These are phyloP conservation scores for Neoboletus brunneissimus DNA, from an alignment of 768 basidiomycete genomes.

Conservation along the genomic window DNA sequence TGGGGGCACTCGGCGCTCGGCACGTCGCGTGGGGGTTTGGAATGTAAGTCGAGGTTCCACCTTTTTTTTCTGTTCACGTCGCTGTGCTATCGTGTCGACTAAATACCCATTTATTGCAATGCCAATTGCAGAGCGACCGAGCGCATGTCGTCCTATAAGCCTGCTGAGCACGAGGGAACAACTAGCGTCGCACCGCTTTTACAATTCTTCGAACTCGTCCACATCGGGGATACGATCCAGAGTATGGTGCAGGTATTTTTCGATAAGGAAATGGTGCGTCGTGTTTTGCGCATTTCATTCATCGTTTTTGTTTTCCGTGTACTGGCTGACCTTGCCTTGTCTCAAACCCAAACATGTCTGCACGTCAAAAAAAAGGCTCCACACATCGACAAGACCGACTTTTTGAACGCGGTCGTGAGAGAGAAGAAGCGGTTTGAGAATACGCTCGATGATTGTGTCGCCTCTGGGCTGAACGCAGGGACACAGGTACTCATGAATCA, in stretches of 20 bases:
- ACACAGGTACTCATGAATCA: constrained; percentile 96
- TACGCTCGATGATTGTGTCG: constrained; percentile 88
- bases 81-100: not conserved
- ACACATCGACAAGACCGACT: constrained; percentile 92
- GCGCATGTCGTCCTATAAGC: constrained; percentile 87
- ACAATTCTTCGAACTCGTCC: constrained; percentile 97
- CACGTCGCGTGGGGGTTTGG: constrained; percentile 83
- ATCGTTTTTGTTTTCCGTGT: not conserved
- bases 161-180: constrained; percentile 79
- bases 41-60: constrained; percentile 43
- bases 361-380: constrained; percentile 47
- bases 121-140: constrained; percentile 64
- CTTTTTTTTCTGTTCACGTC: not conserved
- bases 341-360: not conserved
- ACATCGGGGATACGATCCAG: constrained; percentile 95
- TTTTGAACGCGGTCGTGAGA: constrained; percentile 86
- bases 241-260: constrained; percentile 98
- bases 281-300: not conserved
- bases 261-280: constrained; percentile 85
- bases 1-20: constrained; percentile 71
- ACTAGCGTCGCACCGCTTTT: constrained; percentile 87
- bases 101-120: not conserved
- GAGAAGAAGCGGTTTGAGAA: constrained; percentile 98
- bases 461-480: constrained; percentile 89
- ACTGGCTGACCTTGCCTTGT: not conserved